These are phyloP conservation scores for Beta lomatogona DNA, from an alignment of 179 eudicot genomes.

Conservation along the genomic window DNA sequence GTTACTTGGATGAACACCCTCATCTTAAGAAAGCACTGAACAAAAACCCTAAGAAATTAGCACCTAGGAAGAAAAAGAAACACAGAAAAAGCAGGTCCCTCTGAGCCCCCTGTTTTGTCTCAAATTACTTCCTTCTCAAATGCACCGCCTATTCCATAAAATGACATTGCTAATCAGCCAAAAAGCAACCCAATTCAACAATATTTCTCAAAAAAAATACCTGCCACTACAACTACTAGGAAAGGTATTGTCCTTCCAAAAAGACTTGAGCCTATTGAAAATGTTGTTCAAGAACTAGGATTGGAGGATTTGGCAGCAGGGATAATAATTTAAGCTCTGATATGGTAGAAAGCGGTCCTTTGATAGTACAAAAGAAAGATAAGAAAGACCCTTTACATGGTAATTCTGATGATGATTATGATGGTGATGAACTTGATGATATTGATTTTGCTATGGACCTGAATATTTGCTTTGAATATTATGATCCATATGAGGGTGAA, in stretches of 20 bases:
- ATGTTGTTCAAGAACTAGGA: too few species aligned
- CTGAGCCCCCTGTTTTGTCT: background rate
- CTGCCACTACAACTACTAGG: too few species aligned
- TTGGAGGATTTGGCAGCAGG: too few species aligned
- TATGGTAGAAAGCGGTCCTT: background rate
- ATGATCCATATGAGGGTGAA: too few species aligned
- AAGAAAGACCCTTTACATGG: too few species aligned
- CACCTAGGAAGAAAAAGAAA: background rate
- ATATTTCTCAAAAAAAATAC: too few species aligned
- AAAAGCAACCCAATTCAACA: background rate
- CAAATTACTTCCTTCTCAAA: background rate
- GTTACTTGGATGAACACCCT: background rate
- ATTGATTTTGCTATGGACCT: too few species aligned
- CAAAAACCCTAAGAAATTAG: background rate
- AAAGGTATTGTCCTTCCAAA: too few species aligned
- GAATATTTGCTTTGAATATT: too few species aligned
- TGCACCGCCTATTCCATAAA: background rate
- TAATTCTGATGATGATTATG: background rate
- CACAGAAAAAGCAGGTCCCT: background rate
- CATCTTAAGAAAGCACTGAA: background rate
- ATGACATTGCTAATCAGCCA: background rate
- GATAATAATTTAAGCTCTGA: background rate
- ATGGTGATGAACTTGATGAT: background rate
- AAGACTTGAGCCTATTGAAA: background rate
- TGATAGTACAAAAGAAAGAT: background rate